phyloP scores from a whole-genome alignment of 208 protist genomes.

The Endotrypanum monterogeii region DNA sequence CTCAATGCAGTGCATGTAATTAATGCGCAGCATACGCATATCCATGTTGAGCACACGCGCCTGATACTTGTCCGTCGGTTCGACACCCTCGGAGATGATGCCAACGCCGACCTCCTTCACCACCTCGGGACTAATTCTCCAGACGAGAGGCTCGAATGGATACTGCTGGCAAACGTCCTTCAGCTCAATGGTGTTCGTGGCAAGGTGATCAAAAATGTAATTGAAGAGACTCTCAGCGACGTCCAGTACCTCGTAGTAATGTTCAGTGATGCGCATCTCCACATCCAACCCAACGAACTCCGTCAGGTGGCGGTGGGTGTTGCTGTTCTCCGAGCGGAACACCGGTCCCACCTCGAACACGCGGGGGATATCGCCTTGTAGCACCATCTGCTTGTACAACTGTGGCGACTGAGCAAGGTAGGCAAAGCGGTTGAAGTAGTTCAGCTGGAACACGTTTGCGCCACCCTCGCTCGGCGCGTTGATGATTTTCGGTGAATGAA shows the following conservation, averaged over 20 bases:
- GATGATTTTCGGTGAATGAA: constrained; percentile 99
- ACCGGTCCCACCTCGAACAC: constrained; percentile 97
- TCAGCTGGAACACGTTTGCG: constrained; percentile 93
- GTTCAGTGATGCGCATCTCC: constrained; percentile 99
- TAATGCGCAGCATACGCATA: constrained; percentile 87
- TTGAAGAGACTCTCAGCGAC: constrained; percentile 96
- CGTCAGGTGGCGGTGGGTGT: constrained; percentile 99
- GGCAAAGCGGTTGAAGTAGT: constrained; percentile 92
- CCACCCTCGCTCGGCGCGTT: constrained; percentile 96
- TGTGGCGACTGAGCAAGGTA: constrained; percentile 99
- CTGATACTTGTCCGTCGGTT: constrained; percentile 80
- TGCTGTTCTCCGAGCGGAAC: constrained; percentile 99
- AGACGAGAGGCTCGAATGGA: constrained; percentile 93
- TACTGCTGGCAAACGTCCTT: constrained; percentile 91
- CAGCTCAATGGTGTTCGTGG: constrained; percentile 80
- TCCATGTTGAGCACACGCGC: constrained; percentile 80
- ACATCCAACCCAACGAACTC: constrained; percentile 99
- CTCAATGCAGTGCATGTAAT: constrained; percentile 93
- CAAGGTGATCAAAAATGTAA: constrained; percentile 96
- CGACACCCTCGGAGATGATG: constrained; percentile 67
- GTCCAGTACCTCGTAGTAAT: constrained; percentile 99
- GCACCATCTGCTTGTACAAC: constrained; percentile 99
- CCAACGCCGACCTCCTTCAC: constrained; percentile 88
- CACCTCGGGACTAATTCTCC: constrained; percentile 75
- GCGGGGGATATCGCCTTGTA: constrained; percentile 95